Percentiles rank a stretch among this genome's conserved stretches.
These are phyloP conservation scores for Fusarium sp. DNA, from an alignment of 2,329 filamentous ascomycete species.

Conservation along the genomic window DNA sequence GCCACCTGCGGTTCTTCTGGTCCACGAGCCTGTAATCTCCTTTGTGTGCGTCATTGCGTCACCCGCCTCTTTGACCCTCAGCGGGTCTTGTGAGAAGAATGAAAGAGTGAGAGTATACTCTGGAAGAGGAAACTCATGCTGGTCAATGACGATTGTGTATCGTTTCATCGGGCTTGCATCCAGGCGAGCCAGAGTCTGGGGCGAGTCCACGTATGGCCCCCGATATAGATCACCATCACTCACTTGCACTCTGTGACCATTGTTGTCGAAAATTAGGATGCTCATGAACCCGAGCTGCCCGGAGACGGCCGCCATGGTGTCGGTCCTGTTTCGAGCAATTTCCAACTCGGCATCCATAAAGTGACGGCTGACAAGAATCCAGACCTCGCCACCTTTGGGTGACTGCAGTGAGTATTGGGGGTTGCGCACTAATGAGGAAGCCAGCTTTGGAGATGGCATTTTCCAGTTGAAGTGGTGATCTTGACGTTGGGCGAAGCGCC, in stretches of 20 bases:
- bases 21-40: conserved; percentile 78
- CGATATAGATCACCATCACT: conserved; percentile 78
- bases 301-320: conserved; percentile 58
- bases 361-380: conserved; percentile 89
- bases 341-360: conserved; percentile 77
- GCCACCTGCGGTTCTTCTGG: conserved; percentile 82
- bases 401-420: conserved; percentile 79
- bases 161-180: conserved; percentile 51
- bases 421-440: conserved; percentile 71
- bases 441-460: conserved; percentile 61
- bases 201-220: conserved; percentile 92
- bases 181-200: conserved; percentile 87
- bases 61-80: conserved; percentile 71
- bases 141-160: conserved; percentile 76
- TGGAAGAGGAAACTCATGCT: conserved; percentile 79
- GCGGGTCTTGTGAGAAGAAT: conserved; percentile 75
- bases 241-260: conserved; percentile 79
- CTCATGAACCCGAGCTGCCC: conserved; percentile 84
- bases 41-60: conserved; percentile 69
- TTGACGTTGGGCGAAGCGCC: conserved; percentile 82
- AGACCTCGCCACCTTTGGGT: conserved; percentile 71
- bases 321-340: conserved; percentile 60
- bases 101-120: conserved; percentile 89
- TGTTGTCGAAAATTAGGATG: conserved; percentile 80
- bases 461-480: conserved; percentile 94